Evolutionary conservation across 2,329 filamentous ascomycete species (phyloP).

Genomic region (Penicillium glabrum): DNA sequence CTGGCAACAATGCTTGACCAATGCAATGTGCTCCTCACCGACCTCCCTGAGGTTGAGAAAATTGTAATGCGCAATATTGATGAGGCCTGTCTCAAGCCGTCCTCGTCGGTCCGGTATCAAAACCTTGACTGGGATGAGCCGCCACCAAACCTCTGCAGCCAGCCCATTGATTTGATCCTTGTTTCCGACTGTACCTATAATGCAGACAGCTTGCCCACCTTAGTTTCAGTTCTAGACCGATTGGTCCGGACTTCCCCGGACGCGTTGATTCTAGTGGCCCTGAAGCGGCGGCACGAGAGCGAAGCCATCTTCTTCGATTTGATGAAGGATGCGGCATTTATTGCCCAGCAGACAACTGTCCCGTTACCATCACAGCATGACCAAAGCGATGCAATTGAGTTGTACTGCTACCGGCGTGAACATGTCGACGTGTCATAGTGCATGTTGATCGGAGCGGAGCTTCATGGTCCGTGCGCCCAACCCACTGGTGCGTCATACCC

Average conservation of each 20-base stretch:
- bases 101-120: constrained; percentile 48
- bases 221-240: constrained; percentile 58
- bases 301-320: constrained; percentile 67
- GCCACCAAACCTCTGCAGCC: constrained; percentile 44
- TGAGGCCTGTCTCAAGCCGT: constrained; percentile 42
- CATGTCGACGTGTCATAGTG: background rate
- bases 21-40: constrained; percentile 61
- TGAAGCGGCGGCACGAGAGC: constrained; percentile 67
- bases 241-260: constrained; percentile 51
- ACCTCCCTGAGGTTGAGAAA: constrained; percentile 63
- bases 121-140: constrained; percentile 64
- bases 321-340: constrained; percentile 47
- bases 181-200: constrained; percentile 76
- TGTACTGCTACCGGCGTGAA: constrained; percentile 34
- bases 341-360: constrained; percentile 30
- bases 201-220: constrained; percentile 61
- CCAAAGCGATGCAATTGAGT: constrained; percentile 37
- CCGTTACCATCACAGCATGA: constrained; percentile 39
- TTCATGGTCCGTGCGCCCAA: background rate
- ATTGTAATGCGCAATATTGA: constrained; percentile 59
- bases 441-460: background rate
- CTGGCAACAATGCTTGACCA: constrained; percentile 55
- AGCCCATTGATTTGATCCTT: constrained; percentile 58
- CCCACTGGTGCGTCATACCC: background rate
- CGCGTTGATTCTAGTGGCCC: constrained; percentile 58